A percentile compares a stretch with the other conserved stretches of the same genome.
Evolutionary conservation across 2,329 filamentous ascomycete genomes (phyloP).

Genomic region (Fusarium subtropicale): DNA sequence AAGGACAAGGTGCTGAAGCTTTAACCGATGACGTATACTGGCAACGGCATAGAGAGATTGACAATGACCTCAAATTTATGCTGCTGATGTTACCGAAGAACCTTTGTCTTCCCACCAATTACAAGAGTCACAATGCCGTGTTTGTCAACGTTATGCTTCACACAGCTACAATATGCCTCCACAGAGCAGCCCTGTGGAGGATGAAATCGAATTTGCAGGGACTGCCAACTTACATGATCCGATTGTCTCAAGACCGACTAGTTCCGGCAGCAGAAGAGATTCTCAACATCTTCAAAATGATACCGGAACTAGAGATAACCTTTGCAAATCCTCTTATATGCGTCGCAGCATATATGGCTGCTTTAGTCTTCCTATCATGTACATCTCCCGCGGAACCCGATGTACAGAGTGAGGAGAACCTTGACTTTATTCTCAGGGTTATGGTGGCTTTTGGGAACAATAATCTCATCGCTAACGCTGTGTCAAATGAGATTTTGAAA

Average conservation of each 20-base stretch:
- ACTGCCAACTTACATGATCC: constrained; percentile 11
- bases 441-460: constrained; percentile 6
- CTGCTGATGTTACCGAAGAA: constrained; percentile 18
- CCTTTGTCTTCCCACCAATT: constrained; percentile 21
- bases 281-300: constrained; percentile 19
- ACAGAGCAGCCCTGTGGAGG: constrained; percentile 22
- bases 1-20: neutral
- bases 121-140: constrained; percentile 14
- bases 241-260: constrained; percentile 16
- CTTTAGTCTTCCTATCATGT: constrained; percentile 10
- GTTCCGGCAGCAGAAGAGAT: constrained; percentile 21
- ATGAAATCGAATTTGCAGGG: constrained; percentile 16
- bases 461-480: constrained; percentile 2
- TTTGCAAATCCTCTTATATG: constrained; percentile 24
- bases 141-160: constrained; percentile 28
- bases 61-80: constrained; percentile 26
- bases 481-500: constrained; percentile 14
- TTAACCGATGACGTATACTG: neutral
- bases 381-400: neutral
- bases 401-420: neutral
- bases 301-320: constrained; percentile 5
- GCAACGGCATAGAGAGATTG: constrained; percentile 11
- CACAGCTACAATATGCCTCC: constrained; percentile 24
- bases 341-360: constrained; percentile 22
- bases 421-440: constrained; percentile 16